These are phyloP conservation scores for Fusarium caatingaense DNA, from an alignment of 2,329 filamentous ascomycete species.

Conservation along the genomic window DNA sequence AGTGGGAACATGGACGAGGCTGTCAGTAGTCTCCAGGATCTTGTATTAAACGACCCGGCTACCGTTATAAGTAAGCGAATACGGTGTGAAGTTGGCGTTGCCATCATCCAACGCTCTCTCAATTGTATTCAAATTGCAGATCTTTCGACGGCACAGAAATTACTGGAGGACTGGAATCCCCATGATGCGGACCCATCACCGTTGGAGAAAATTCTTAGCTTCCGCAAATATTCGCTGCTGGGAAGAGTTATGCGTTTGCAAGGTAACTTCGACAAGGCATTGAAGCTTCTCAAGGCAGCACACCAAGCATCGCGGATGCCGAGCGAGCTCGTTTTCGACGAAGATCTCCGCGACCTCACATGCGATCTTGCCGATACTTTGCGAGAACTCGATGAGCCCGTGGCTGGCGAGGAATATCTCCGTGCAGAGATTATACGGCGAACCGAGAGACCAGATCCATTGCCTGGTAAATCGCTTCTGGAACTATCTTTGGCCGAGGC, in stretches of 20 bases:
- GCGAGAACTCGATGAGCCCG: constrained; percentile 34
- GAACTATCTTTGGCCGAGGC: constrained; percentile 37
- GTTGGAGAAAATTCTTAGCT: constrained; percentile 31
- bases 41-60: constrained; percentile 8
- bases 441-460: constrained; percentile 14
- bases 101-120: constrained; percentile 31
- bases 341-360: constrained; percentile 36
- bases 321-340: constrained; percentile 31
- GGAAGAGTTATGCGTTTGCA: constrained; percentile 35
- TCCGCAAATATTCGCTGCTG: constrained; percentile 36
- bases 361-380: constrained; percentile 40
- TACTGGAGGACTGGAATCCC: constrained; percentile 33
- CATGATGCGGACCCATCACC: constrained; percentile 24
- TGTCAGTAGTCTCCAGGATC: constrained; percentile 22
- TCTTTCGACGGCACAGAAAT: constrained; percentile 24
- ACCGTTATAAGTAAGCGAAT: constrained; percentile 19
- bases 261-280: constrained; percentile 29
- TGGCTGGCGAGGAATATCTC: constrained; percentile 27
- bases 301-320: constrained; percentile 10
- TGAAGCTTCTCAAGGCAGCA: constrained; percentile 23
- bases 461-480: constrained; percentile 33
- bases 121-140: constrained; percentile 39
- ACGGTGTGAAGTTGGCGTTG: constrained; percentile 31
- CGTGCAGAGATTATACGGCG: constrained; percentile 30
- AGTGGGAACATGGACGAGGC: constrained; percentile 40